Percentiles rank a stretch among this genome's conserved stretches.
phyloP scores from a whole-genome alignment of 192 early-diverging fungal genomes.

The Phlyctochytrium arcticum region DNA sequence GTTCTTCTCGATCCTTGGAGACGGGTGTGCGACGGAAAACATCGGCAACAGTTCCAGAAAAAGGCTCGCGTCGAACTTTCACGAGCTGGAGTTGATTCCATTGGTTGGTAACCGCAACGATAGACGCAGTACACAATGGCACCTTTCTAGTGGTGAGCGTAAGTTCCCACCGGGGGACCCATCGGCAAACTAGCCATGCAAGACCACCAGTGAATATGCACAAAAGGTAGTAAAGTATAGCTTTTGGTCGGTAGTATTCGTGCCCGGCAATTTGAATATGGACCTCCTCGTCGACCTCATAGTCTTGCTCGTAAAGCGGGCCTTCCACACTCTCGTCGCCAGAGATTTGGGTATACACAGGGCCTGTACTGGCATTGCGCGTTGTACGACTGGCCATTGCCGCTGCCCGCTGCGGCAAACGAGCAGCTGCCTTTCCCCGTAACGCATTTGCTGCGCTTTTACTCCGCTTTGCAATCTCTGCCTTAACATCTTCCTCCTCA shows the following conservation, averaged over 20 bases:
- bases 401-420: constrained; percentile 22
- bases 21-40: constrained; percentile 30
- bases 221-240: constrained; percentile 60
- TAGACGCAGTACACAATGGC: constrained; percentile 71
- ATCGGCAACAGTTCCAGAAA: constrained; percentile 30
- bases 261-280: constrained; percentile 62
- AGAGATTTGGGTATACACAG: neutral
- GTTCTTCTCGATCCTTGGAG: neutral
- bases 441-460: constrained; percentile 1
- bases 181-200: constrained; percentile 73
- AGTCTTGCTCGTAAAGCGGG: constrained; percentile 33
- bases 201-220: constrained; percentile 67
- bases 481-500: constrained; percentile 28
- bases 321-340: neutral
- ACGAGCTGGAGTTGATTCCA: constrained; percentile 38
- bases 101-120: constrained; percentile 53
- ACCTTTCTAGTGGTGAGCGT: constrained; percentile 59
- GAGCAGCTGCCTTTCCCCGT: constrained; percentile 16
- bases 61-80: constrained; percentile 17
- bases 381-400: constrained; percentile 10
- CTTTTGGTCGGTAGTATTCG: constrained; percentile 37
- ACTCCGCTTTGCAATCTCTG: neutral
- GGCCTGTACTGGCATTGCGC: neutral
- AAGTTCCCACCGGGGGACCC: constrained; percentile 78
- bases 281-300: constrained; percentile 46